Evolutionary conservation across 1,139 yeast genomes (phyloP), one percentile per base, ranked within the genome.

Genomic region (Yamadazyma atmosphaerica): DNA sequence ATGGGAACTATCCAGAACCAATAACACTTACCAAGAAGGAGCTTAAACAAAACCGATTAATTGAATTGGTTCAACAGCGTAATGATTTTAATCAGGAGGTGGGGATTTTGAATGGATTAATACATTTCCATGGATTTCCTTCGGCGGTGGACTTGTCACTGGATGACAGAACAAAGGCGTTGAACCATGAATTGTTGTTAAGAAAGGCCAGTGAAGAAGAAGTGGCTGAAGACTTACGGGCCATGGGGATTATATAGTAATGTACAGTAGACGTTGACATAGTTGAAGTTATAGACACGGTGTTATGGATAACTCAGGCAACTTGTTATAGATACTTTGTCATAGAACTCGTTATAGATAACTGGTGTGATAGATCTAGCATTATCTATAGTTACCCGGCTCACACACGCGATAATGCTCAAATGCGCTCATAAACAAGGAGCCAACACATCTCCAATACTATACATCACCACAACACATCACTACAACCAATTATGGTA

Each of bases 101-200:
- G 33, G 77, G 86, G 17, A 56, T 72, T 19, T 65, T 84, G 45
- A 69, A 76, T 39, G 85, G 85, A 4, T 61, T 85, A 36, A 58
- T 77, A 10, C 72, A 74, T 50, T 73, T 76, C 50, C 72, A 77
- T 43, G 88, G 89, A 7, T 74, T 83, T 43, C 89, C 92, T 2
- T 77, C 83, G n/a, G 85, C 87, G 0, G 74, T 83, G 1, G 63
- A 68, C 37, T 51, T 65, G 19, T 49, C 61, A 14, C 49, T 60
- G 37, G 46, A 53, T 22, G 68, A 59, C 33, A 43, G 44, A 9
- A 29, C 40, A 2, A 25, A 17, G 16, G 28, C 45, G 41, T 18
- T 43, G 33, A 28, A 10, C 16, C 60, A 61, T n/a, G 75, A 69
- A 45, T 53, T 70, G 15, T 54, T 72, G 36, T 61, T 83, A 40